These are phyloP conservation scores for Silene noctiflora DNA, from an alignment of 179 eudicot genomes.

Conservation along the genomic window DNA sequence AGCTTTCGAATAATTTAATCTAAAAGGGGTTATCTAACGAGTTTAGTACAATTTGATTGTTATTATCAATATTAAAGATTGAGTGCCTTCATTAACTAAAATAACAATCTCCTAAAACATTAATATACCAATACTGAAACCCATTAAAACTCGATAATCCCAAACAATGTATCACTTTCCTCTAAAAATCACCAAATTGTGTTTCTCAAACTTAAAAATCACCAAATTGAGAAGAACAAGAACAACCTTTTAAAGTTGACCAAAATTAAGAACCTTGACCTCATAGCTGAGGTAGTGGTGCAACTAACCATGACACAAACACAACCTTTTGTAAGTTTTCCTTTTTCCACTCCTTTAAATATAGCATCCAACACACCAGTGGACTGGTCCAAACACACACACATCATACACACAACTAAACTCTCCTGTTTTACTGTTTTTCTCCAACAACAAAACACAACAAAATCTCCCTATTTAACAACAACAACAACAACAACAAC, in stretches of 20 bases:
- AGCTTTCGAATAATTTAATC: no score
- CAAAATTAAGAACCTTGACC: slow-evolving; percentile 20
- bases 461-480: neutral
- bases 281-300: slow-evolving; percentile 12
- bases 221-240: slow-evolving; percentile 7
- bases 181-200: neutral
- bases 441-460: neutral
- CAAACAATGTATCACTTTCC: no score
- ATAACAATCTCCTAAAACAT: no score
- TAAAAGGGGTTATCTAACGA: no score
- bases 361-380: slow-evolving; percentile 16
- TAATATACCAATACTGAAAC: no score
- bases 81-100: no score
- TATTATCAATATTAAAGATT: no score
- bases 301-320: neutral
- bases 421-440: neutral
- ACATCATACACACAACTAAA: neutral
- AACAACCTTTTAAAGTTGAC: neutral
- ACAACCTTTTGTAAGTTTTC: no score
- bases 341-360: slow-evolving; percentile 25
- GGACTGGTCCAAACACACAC: slow-evolving; percentile 16
- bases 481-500: neutral
- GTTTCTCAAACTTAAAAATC: neutral
- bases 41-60: no score
- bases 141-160: no score